phyloP scores from a whole-genome alignment of 352 stramenopile genomes.

The Stramenopiles sp. region DNA sequence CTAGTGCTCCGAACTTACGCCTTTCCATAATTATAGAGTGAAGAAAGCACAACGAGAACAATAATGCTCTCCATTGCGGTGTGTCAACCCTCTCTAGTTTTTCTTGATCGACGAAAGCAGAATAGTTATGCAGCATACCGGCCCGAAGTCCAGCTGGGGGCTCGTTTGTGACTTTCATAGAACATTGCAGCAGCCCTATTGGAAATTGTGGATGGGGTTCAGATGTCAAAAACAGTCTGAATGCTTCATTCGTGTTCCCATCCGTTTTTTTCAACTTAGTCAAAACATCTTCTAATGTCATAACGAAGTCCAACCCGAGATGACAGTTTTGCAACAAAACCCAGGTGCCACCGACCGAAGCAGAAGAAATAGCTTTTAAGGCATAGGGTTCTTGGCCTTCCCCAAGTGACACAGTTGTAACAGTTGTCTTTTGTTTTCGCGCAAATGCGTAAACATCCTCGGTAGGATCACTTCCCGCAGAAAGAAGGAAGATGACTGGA shows the following conservation, averaged over 20 bases:
- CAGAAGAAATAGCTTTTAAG: constrained; percentile 84
- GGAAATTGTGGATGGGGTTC: constrained; percentile 86
- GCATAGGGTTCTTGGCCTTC: constrained; percentile 93
- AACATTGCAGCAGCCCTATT: constrained; percentile 91
- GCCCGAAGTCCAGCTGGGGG: constrained; percentile 80
- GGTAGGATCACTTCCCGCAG: constrained; percentile 84
- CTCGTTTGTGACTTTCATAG: constrained; percentile 95
- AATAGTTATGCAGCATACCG: constrained; percentile 83
- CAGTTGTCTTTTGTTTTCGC: constrained; percentile 84
- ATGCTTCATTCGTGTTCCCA: constrained; percentile 67
- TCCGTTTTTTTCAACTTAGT: constrained; percentile 69
- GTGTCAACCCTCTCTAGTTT: constrained; percentile 75
- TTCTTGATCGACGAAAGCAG: constrained; percentile 96
- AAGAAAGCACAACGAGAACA: constrained; percentile 93
- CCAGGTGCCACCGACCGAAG: constrained; percentile 88
- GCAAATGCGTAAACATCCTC: constrained; percentile 89
- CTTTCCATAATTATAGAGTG: constrained; percentile 93
- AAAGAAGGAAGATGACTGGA: constrained; percentile 92
- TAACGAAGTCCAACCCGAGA: constrained; percentile 88
- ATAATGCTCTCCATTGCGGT: constrained; percentile 76
- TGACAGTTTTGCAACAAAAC: constrained; percentile 95
- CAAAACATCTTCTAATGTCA: constrained; percentile 93
- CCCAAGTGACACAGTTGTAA: constrained; percentile 86
- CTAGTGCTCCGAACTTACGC: constrained; percentile 91
- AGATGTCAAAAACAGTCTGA: constrained; percentile 90